Evolutionary conservation across 129 eudicot genomes (phyloP), one percentile per base, ranked within the genome.

Genomic region (Helianthus tuberosus): DNA sequence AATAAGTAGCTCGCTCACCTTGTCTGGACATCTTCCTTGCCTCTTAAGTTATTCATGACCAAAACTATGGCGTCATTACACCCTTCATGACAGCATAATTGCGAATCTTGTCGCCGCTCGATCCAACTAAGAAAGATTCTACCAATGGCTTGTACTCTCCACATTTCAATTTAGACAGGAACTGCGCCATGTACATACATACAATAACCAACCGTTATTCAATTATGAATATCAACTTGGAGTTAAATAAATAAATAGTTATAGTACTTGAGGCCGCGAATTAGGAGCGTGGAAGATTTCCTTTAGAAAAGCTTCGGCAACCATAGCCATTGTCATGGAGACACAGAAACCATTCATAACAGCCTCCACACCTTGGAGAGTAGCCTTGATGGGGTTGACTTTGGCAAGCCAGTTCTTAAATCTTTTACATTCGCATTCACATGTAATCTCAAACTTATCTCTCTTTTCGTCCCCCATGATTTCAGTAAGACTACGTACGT

Each of bases 71-170:
- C 92, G 32, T 87, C 91, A 77, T 84, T 83, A 52, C 77, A 89
- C 73, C 96, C 0, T 88, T 83, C 94, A 85, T 88, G 25, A 88
- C 88, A 41, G 94, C 94, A 72, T 85, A 88, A 66, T 83, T 88
- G 39, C 90, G 94, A n/a, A 86, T 88, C 78, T 88, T 27, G 2
- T 27, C 32, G 32, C 32, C 32, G 32, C 32, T 27, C 32, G 32
- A 27, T 27, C 32, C 2, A 27, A 27, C 29, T 17, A 54, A 8
- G 17, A 54, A 54, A 17, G 60, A 54, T 17, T 54, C 60, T 15
- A 17, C 29, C 60, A 54, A 54, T 17, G 60, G 60, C 29, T 4
- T 17, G 29, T 54, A 54, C 10, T 11, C 60, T 54, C 60, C 60
- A 54, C 60, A 20, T 20, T 20, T 20, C 23, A 20, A 20, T 20